Evolutionary conservation across 192 early-diverging fungal species (phyloP).

Genomic region (Spizellomyces punctatus): DNA sequence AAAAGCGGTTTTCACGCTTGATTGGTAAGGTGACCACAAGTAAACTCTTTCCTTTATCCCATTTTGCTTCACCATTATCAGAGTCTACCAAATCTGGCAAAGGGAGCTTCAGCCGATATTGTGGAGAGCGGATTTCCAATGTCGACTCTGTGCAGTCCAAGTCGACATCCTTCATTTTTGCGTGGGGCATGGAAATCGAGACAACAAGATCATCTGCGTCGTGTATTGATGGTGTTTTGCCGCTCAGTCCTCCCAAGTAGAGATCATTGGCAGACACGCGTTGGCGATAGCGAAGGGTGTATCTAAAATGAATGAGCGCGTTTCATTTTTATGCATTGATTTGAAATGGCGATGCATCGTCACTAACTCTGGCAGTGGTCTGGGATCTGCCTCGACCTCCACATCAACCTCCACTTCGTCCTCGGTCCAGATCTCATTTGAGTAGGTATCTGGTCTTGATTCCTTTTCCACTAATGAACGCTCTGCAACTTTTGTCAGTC

Average conservation of each 20-base stretch:
- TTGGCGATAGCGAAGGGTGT: conserved; percentile 13
- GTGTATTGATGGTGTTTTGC: neutral
- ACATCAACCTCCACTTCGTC: neutral
- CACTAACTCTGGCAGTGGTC: conserved; percentile 8
- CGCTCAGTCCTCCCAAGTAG: neutral
- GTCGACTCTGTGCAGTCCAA: conserved; percentile 1
- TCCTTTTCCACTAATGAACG: neutral
- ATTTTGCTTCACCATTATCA: conserved; percentile 7
- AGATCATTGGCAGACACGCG: conserved; percentile 11
- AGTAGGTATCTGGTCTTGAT: neutral
- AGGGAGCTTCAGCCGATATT: conserved; percentile 14
- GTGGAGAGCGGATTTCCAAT: conserved; percentile 12
- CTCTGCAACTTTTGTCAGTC: neutral
- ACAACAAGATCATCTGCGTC: conserved; percentile 13
- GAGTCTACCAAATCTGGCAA: conserved; percentile 12
- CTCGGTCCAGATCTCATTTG: conserved; percentile 3
- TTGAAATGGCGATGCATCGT: too few relatives aligned
- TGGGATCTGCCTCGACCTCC: neutral
- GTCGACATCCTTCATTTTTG: conserved; percentile 10
- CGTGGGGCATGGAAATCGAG: conserved; percentile 6
- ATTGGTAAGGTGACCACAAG: conserved; percentile 15
- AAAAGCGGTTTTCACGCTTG: too few relatives aligned
- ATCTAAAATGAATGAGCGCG: conserved; percentile 6
- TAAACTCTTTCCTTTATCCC: neutral
- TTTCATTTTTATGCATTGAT: neutral